Evolutionary conservation across 2,329 filamentous ascomycete genomes (phyloP).

Genomic region (Knufia fluminis): DNA sequence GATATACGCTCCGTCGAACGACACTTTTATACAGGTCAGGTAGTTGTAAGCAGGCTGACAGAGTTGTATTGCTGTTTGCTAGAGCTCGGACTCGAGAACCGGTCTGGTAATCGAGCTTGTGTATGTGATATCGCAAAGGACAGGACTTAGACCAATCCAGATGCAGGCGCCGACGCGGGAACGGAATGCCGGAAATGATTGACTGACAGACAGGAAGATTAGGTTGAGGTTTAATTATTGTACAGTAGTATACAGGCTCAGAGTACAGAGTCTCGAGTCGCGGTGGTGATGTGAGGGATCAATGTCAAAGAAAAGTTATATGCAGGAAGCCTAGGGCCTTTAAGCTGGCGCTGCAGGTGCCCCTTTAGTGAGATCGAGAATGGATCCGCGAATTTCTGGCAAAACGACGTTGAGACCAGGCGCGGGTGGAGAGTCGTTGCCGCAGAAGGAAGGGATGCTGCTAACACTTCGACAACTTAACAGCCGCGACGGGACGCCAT

Average conservation of each 20-base stretch:
- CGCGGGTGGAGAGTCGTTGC: slow-evolving; percentile 5
- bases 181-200: slow-evolving; percentile 7
- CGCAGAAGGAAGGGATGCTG: slow-evolving; percentile 4
- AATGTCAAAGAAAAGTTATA: slow-evolving; percentile 1
- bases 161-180: slow-evolving; percentile 9
- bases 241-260: slow-evolving; percentile 1
- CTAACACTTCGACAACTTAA: slow-evolving; percentile 1
- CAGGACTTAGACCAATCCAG: slow-evolving; percentile 5
- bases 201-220: slow-evolving; percentile 9
- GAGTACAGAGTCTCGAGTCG: neutral
- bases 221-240: neutral
- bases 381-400: neutral
- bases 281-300: slow-evolving; percentile 1
- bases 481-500: slow-evolving; percentile 8
- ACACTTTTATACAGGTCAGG: neutral
- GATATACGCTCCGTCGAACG: neutral
- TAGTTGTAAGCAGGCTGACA: neutral
- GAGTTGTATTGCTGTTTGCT: slow-evolving; percentile 1
- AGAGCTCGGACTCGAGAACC: slow-evolving; percentile 1
- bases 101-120: slow-evolving; percentile 2
- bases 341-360: slow-evolving; percentile 10
- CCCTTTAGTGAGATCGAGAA: slow-evolving; percentile 7
- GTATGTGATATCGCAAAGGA: slow-evolving; percentile 9
- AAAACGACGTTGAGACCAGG: slow-evolving; percentile 3
- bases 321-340: neutral